Conservation (phyloP, 2,329 filamentous ascomycete species). For the Cylindrodendrum hubeiense region DNA sequence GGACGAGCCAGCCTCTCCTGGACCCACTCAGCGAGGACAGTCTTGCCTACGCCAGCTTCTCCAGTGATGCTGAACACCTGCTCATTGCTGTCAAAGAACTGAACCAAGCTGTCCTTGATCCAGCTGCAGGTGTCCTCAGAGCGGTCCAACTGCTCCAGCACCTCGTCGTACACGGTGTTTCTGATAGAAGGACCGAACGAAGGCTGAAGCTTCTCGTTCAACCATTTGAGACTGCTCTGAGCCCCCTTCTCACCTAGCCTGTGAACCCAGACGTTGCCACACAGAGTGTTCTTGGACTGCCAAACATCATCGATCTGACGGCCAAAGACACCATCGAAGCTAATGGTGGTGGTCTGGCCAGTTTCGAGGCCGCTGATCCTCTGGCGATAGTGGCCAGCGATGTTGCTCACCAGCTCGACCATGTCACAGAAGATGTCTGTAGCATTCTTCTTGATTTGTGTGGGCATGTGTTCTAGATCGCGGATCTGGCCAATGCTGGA, state of each 20-base stretch:
- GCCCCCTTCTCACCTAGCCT: conserved; percentile 45
- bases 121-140: conserved; percentile 56
- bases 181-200: conserved; percentile 44
- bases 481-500: conserved; percentile 52
- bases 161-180: conserved; percentile 48
- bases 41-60: conserved; percentile 53
- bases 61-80: conserved; percentile 52
- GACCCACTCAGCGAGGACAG: conserved; percentile 54
- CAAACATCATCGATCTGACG: conserved; percentile 50
- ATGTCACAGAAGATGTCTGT: conserved; percentile 52
- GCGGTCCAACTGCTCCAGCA: conserved; percentile 52
- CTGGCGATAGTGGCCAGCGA: conserved; percentile 51
- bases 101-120: conserved; percentile 50
- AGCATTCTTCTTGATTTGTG: conserved; percentile 47
- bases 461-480: conserved; percentile 49
- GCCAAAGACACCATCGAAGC: conserved; percentile 54
- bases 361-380: conserved; percentile 47
- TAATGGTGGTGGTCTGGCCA: conserved; percentile 43
- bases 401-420: conserved; percentile 49
- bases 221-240: conserved; percentile 42
- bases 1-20: conserved; percentile 54
- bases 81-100: conserved; percentile 51
- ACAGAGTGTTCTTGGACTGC: conserved; percentile 48
- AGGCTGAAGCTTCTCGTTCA: conserved; percentile 49
- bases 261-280: conserved; percentile 51